Base-by-base conservation (phyloP, 2,329 filamentous ascomycete genomes). In the Alternaria infectoria region DNA sequence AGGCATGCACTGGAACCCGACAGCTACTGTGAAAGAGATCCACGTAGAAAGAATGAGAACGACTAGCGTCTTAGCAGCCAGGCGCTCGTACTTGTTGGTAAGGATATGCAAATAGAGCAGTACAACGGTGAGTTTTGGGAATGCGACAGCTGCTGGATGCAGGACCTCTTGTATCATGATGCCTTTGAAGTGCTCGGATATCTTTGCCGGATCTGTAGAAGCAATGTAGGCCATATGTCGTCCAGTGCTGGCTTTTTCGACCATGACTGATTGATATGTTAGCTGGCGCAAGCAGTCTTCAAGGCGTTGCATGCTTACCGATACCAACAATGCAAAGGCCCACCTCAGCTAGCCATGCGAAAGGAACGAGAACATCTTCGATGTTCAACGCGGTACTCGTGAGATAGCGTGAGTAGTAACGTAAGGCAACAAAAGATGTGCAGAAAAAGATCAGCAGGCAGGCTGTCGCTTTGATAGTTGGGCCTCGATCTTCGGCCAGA, bases 91-190 rank as follows among this genome's bases (percentile, higher is more conserved):
- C 49, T 70, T 74, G 59, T 73, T 71, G 30, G 67, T 72, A 59
- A 77, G 70, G 30, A 76, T 64, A 15, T 69, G 65, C 21, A 75
- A 62, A 40, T 71, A 76, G 7, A 77, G 61, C 5, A 74, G 44
- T 6, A 72, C 64, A 5, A 77, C 69, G 12, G 61, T 62, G 25
- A 75, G 64, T 23, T 77, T 77, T 2, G 74, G 69, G 43, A 77
- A 73, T 6, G 70, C 73, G 6, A 76, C 73, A 11, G 74, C 71
- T 10, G 69, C 61, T 12, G 69, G 67, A 58, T 76, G 71, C 2
- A 75, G 47, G 9, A 71, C n/a, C 57, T 77, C 74, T 40, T 65
- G 49, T 15, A 73, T 51, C 61, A 73, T 64, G 26, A 75, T 64
- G 49, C 69, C 72, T 66, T 71, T 74, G 62, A 65, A 69, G 49